These are phyloP conservation scores for Dictyostelium brefeldianum DNA, from an alignment of 78 protist species.

Conservation along the genomic window DNA sequence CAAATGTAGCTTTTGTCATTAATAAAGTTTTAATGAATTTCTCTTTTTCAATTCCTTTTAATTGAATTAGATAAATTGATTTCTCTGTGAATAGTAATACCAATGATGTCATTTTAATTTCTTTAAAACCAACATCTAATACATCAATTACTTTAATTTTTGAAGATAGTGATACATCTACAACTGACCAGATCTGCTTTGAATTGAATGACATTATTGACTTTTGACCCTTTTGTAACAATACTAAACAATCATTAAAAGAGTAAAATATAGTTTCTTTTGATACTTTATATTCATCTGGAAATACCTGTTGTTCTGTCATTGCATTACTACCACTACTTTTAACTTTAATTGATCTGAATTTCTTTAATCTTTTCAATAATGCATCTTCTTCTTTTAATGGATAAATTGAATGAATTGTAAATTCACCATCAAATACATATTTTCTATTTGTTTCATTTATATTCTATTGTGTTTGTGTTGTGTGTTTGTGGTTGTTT, in stretches of 20 bases:
- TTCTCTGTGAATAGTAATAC: conserved; percentile 40
- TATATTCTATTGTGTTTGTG: conserved; percentile 1
- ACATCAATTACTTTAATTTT: conserved; percentile 57
- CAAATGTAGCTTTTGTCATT: conserved; percentile 30
- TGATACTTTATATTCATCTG: conserved; percentile 25
- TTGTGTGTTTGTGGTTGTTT: too few relatives aligned
- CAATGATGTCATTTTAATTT: conserved; percentile 1
- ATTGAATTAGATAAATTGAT: conserved; percentile 45
- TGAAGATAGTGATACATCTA: conserved; percentile 4
- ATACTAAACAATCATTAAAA: conserved; percentile 60
- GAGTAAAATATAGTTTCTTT: conserved; percentile 1
- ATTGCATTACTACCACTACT: background rate
- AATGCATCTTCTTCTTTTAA: conserved; percentile 48
- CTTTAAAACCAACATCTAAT: conserved; percentile 37
- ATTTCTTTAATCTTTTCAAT: conserved; percentile 39
- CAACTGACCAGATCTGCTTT: conserved; percentile 3
- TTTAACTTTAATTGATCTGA: conserved; percentile 4
- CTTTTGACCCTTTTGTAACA: conserved; percentile 48
- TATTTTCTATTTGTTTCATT: conserved; percentile 30
- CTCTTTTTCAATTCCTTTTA: conserved; percentile 29
- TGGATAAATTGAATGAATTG: conserved; percentile 41
- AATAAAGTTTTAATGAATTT: conserved; percentile 33
- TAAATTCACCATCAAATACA: conserved; percentile 24
- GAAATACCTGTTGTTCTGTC: conserved; percentile 26
- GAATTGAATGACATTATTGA: conserved; percentile 8